These are phyloP conservation scores for Neospermospora avenae DNA, from an alignment of 2,329 filamentous ascomycete species.

Conservation along the genomic window DNA sequence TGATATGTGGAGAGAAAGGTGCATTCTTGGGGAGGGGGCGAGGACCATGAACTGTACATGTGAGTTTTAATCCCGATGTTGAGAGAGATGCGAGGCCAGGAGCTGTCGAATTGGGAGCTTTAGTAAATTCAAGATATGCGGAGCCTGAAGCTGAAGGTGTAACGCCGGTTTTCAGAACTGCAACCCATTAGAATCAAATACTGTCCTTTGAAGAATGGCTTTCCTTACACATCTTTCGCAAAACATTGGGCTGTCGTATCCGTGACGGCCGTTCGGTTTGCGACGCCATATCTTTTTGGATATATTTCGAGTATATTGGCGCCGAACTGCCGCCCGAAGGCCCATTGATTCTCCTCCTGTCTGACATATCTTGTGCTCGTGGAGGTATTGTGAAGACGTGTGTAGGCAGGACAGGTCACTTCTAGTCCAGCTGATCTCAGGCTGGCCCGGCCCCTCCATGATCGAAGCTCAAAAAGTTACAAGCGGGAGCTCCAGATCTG, in stretches of 20 bases:
- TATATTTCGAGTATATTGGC: slow-evolving; percentile 61
- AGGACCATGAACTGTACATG: slow-evolving; percentile 90
- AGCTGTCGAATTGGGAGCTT: slow-evolving; percentile 46
- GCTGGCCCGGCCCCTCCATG: neutral
- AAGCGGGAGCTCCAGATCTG: neutral
- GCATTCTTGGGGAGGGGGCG: slow-evolving; percentile 85
- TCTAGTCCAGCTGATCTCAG: no score
- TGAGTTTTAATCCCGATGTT: slow-evolving; percentile 73
- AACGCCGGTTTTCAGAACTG: slow-evolving; percentile 86
- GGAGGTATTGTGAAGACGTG: neutral
- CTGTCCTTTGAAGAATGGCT: neutral
- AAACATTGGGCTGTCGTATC: slow-evolving; percentile 62
- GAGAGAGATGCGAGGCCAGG: slow-evolving; percentile 44
- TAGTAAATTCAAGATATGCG: slow-evolving; percentile 69
- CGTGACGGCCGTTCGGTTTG: slow-evolving; percentile 48
- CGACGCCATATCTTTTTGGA: slow-evolving; percentile 44
- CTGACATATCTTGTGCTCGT: slow-evolving; percentile 55
- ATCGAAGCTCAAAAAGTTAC: no score
- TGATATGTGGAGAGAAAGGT: slow-evolving; percentile 87
- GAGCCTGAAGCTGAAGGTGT: slow-evolving; percentile 93
- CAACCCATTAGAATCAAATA: slow-evolving; percentile 5
- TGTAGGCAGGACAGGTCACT: no score
- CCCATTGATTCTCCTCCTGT: slow-evolving; percentile 87
- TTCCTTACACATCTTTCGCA: slow-evolving; percentile 81
- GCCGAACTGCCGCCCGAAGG: slow-evolving; percentile 73